A percentile compares a stretch with the other conserved stretches of the same genome.
Evolutionary conservation across 306 rosid genomes (phyloP).

Genomic region (Canavalia gladiata): DNA sequence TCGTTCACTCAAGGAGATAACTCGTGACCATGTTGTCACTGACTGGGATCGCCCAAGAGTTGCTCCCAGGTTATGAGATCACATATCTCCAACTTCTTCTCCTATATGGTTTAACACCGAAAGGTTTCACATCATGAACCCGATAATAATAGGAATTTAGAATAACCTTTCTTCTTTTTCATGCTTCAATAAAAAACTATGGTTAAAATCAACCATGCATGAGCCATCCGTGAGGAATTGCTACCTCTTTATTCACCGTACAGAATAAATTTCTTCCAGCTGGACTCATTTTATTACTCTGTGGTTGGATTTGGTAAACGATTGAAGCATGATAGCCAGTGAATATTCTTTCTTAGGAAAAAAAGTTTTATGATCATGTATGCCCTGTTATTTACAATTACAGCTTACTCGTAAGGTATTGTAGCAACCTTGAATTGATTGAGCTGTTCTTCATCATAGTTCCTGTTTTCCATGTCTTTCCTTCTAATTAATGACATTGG

Average conservation of each 20-base stretch:
- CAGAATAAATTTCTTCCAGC: conserved; percentile 7
- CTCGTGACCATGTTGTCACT: conserved; percentile 76
- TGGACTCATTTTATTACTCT: conserved; percentile 17
- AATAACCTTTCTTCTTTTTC: conserved; percentile 24
- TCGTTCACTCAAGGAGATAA: conserved; percentile 87
- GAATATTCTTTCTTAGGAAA: no score
- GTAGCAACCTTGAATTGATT: no score
- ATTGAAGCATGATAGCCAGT: background rate
- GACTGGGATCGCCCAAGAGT: conserved; percentile 79
- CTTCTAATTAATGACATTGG: conserved; percentile 14
- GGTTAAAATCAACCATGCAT: background rate
- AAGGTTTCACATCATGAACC: conserved; percentile 7
- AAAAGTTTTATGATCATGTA: no score
- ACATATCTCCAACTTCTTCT: background rate
- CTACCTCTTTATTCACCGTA: conserved; percentile 10
- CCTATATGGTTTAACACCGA: conserved; percentile 10
- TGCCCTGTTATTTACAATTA: no score
- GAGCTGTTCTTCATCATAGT: no score
- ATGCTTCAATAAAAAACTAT: conserved; percentile 33
- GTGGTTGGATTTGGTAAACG: conserved; percentile 28
- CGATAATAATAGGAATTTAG: conserved; percentile 9
- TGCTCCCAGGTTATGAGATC: conserved; percentile 53
- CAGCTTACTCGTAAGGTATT: no score
- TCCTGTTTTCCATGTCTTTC: no score
- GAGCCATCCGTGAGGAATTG: background rate